Conservation (phyloP, 805 yeast genomes). For the Limtongia smithiae region DNA sequence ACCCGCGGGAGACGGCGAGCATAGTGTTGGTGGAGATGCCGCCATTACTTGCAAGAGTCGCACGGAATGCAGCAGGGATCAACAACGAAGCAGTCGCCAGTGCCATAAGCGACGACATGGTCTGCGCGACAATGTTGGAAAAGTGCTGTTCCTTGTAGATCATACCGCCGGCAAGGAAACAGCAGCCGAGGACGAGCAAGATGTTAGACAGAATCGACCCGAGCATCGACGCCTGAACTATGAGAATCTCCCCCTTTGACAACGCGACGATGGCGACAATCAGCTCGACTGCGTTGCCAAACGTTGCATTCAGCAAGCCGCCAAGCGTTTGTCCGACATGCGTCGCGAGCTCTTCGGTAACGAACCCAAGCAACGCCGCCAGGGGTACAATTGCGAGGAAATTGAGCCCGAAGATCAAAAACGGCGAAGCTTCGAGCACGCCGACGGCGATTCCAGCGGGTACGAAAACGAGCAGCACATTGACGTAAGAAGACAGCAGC, state of each 20-base stretch:
- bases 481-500: constrained; percentile 52
- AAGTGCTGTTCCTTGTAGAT: constrained; percentile 81
- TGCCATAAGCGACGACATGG: constrained; percentile 92
- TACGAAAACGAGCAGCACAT: constrained; percentile 73
- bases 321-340: constrained; percentile 90
- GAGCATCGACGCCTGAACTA: constrained; percentile 96
- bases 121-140: constrained; percentile 96
- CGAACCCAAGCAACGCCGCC: constrained; percentile 84
- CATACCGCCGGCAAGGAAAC: constrained; percentile 89
- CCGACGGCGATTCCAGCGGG: constrained; percentile 86
- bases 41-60: constrained; percentile 49
- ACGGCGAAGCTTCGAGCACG: constrained; percentile 50
- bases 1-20: constrained; percentile 76
- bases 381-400: constrained; percentile 89
- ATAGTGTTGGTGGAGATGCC: constrained; percentile 47
- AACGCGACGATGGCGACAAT: constrained; percentile 92
- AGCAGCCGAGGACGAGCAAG: constrained; percentile 88
- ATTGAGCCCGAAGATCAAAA: constrained; percentile 63
- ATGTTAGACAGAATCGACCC: constrained; percentile 89
- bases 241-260: constrained; percentile 77
- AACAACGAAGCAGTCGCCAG: constrained; percentile 83
- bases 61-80: constrained; percentile 95
- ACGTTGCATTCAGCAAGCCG: constrained; percentile 91
- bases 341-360: constrained; percentile 87
- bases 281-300: constrained; percentile 96